Percentiles rank a stretch among this genome's conserved stretches.
Evolutionary conservation across 1,284 basidiomycete genomes (phyloP).

Genomic region (Austropuccinia psidii): DNA sequence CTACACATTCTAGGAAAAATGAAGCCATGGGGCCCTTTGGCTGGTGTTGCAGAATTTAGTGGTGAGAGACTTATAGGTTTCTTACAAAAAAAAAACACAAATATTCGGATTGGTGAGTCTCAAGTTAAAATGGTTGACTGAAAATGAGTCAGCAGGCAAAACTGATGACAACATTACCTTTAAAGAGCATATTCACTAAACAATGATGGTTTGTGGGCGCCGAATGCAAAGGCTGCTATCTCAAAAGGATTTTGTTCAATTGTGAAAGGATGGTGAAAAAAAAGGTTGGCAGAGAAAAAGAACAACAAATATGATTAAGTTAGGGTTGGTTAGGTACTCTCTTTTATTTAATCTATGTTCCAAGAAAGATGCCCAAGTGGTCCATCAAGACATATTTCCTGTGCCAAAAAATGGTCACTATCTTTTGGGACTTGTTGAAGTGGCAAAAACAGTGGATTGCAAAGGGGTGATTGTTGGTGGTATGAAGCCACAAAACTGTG

Average conservation of each 20-base stretch:
- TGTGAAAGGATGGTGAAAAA: neutral
- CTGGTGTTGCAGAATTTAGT: neutral
- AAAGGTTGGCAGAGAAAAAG: neutral
- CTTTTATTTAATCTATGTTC: neutral
- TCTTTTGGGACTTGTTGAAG: neutral
- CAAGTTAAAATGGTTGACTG: neutral
- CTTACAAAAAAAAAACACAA: constrained; percentile 21
- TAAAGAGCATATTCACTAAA: neutral
- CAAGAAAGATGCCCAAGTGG: neutral
- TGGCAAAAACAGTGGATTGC: neutral
- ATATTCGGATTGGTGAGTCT: constrained; percentile 20
- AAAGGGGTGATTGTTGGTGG: neutral
- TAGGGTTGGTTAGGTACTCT: neutral
- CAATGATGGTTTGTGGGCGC: neutral
- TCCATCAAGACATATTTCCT: neutral
- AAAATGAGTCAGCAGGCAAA: neutral
- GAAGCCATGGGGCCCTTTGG: constrained; percentile 7
- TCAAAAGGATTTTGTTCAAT: neutral
- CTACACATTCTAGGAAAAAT: constrained; percentile 7
- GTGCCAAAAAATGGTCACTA: neutral
- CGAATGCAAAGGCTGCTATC: neutral
- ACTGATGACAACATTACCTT: neutral
- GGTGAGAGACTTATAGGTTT: constrained; percentile 26
- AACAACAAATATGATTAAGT: neutral
- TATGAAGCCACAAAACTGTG: neutral